phyloP scores from a whole-genome alignment of 148 eudicot species.

The Pharnaceum exiguum region DNA sequence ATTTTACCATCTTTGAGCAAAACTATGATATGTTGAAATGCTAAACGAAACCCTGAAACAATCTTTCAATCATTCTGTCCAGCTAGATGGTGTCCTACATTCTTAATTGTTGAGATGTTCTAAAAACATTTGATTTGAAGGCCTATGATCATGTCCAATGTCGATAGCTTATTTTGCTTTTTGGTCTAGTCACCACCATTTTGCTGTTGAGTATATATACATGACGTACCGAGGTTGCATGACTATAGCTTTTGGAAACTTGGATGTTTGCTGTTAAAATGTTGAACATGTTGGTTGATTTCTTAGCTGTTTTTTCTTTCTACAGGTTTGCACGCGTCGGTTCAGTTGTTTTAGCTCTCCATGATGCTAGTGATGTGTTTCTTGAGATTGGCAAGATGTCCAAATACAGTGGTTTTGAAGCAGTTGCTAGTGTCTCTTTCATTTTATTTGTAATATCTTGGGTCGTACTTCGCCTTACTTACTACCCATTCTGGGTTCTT shows the following conservation, averaged over 20 bases:
- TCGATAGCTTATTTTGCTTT: no score
- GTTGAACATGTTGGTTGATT: neutral
- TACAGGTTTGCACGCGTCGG: slow-evolving; percentile 92
- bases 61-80: no score
- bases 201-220: no score
- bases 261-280: neutral
- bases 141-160: no score
- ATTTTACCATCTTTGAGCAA: no score
- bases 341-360: slow-evolving; percentile 82
- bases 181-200: no score
- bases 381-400: slow-evolving; percentile 97
- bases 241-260: neutral
- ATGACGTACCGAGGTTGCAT: no score
- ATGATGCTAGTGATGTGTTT: slow-evolving; percentile 93
- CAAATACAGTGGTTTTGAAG: slow-evolving; percentile 77
- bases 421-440: slow-evolving; percentile 75
- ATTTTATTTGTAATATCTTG: slow-evolving; percentile 78
- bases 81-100: no score
- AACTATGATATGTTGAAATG: no score
- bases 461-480: slow-evolving; percentile 85
- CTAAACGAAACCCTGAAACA: no score
- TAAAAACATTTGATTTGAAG: no score
- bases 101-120: no score
- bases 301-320: slow-evolving; percentile 9
- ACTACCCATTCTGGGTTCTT: slow-evolving; percentile 86